Conservation (phyloP, 257 asterid species). For the Primulina eburnea region DNA sequence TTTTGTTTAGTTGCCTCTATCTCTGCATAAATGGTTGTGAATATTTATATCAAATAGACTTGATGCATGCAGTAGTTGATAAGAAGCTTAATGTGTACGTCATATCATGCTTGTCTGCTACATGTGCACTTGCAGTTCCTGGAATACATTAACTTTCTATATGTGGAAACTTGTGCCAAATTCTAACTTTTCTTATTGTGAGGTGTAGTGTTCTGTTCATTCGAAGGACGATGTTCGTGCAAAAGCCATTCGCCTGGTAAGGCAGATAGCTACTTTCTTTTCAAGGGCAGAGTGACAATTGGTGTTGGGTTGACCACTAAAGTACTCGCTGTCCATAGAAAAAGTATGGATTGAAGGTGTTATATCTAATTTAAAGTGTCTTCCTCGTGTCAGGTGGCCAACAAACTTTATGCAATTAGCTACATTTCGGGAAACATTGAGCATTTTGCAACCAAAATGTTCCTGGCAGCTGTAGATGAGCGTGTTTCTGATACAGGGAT, state of each 20-base stretch:
- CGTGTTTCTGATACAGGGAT: conserved; percentile 44
- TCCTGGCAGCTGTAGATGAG: conserved; percentile 69
- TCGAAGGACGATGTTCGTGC: conserved; percentile 80
- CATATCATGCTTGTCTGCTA: conserved; percentile 9
- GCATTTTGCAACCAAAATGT: conserved; percentile 70
- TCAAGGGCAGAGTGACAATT: conserved; percentile 13
- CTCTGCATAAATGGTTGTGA: not conserved
- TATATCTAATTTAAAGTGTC: conserved; percentile 19
- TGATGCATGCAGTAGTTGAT: conserved; percentile 1
- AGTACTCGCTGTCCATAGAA: conserved; percentile 5
- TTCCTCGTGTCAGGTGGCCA: conserved; percentile 68
- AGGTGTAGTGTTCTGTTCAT: conserved; percentile 88
- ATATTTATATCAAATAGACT: conserved; percentile 9
- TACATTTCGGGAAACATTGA: conserved; percentile 71
- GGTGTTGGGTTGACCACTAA: not conserved
- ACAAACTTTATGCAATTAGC: conserved; percentile 66
- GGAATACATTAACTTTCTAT: conserved; percentile 17
- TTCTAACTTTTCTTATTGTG: conserved; percentile 20
- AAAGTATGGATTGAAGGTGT: conserved; percentile 12
- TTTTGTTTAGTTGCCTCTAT: not conserved
- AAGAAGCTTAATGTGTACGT: conserved; percentile 17
- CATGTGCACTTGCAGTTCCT: conserved; percentile 18
- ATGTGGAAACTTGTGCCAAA: conserved; percentile 15
- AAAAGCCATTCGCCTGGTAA: conserved; percentile 93
- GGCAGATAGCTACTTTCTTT: conserved; percentile 25